Evolutionary conservation across 2,329 filamentous ascomycete species (phyloP).

Genomic region (Pseudogymnoascus sp.): DNA sequence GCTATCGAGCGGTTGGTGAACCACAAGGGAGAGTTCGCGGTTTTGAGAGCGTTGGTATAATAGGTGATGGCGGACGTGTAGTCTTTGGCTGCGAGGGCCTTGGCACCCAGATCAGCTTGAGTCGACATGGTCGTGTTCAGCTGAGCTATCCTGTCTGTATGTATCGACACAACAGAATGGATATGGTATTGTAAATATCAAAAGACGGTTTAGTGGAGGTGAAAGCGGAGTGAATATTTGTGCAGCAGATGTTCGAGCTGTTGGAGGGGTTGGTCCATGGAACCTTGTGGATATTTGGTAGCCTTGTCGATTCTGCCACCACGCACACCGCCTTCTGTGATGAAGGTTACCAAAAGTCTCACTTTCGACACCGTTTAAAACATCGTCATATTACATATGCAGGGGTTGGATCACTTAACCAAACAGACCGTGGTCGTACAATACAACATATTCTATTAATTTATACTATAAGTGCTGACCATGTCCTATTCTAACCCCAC

Average conservation of each 20-base stretch:
- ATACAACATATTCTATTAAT: background rate
- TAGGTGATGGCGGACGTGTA: conserved; percentile 60
- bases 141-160: background rate
- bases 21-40: conserved; percentile 69
- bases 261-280: conserved; percentile 2
- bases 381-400: background rate
- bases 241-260: background rate
- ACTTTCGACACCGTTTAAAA: background rate
- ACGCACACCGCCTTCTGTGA: background rate
- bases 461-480: background rate
- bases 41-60: conserved; percentile 60
- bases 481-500: conserved; percentile 21
- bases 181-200: background rate
- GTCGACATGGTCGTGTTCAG: conserved; percentile 37
- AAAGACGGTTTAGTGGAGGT: background rate
- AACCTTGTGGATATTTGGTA: conserved; percentile 9
- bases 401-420: background rate
- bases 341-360: background rate
- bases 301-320: conserved; percentile 2
- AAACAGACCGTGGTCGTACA: background rate
- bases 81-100: conserved; percentile 56
- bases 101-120: conserved; percentile 40
- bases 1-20: conserved; percentile 76
- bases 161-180: background rate
- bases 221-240: background rate